Evolutionary conservation across 306 rosid species (phyloP).

Genomic region (Prunus padus): DNA sequence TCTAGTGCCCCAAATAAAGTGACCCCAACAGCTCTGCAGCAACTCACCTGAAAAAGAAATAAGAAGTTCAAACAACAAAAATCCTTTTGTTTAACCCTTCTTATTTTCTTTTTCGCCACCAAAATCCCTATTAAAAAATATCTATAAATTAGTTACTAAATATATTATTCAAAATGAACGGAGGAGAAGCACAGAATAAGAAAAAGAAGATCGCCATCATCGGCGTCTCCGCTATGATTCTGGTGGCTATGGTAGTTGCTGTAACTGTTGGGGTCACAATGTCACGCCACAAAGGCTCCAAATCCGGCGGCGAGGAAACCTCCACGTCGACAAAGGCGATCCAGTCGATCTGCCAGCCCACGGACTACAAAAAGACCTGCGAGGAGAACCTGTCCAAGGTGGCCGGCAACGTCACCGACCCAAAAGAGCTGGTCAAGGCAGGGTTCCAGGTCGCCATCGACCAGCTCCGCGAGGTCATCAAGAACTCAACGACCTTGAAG

Average conservation of each 20-base stretch:
- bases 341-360: constrained; percentile 50
- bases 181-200: constrained; percentile 12
- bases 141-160: background rate
- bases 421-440: constrained; percentile 41
- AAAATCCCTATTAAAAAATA: background rate
- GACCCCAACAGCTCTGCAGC: constrained; percentile 17
- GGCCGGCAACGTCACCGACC: constrained; percentile 28
- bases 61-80: too few species aligned
- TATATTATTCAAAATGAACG: constrained; percentile 3
- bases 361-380: constrained; percentile 57
- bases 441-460: constrained; percentile 36
- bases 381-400: constrained; percentile 20
- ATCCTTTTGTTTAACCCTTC: background rate
- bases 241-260: constrained; percentile 57
- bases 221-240: constrained; percentile 37
- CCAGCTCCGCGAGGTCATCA: constrained; percentile 28
- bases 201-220: constrained; percentile 47
- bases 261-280: constrained; percentile 41
- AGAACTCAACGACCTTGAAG: constrained; percentile 30
- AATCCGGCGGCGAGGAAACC: background rate
- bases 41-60: constrained; percentile 8
- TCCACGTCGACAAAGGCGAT: constrained; percentile 29
- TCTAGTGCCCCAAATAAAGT: background rate
- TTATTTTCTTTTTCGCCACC: background rate
- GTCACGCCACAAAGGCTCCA: background rate